phyloP scores from a whole-genome alignment of 768 basidiomycete genomes.

The Hypholoma sublateritium region DNA sequence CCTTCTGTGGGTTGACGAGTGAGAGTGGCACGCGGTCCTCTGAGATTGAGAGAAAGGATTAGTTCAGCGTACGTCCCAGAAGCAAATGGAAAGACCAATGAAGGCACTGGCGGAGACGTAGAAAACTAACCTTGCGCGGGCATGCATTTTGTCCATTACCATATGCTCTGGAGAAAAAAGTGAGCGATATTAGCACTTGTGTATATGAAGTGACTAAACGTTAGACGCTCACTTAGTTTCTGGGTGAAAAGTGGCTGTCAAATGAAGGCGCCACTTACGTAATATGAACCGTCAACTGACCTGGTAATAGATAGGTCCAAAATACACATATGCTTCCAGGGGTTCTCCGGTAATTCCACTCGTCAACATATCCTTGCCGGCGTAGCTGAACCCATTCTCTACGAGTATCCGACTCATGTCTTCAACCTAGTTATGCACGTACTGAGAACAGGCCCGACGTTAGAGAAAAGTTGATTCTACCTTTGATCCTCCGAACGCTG shows the following conservation, averaged over 20 bases:
- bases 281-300: constrained; percentile 36
- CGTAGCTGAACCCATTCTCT: constrained; percentile 94
- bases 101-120: too few species aligned
- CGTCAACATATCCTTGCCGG: constrained; percentile 98
- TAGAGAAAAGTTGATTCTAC: constrained; percentile 34
- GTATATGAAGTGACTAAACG: not conserved
- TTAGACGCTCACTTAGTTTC: constrained; percentile 83
- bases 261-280: constrained; percentile 6
- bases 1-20: constrained; percentile 99
- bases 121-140: constrained; percentile 74
- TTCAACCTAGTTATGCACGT: constrained; percentile 63
- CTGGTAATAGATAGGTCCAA: constrained; percentile 98
- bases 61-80: not conserved
- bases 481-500: constrained; percentile 98
- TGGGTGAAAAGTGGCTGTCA: constrained; percentile 30
- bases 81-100: constrained; percentile 8
- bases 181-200: constrained; percentile 1
- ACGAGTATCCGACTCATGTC: constrained; percentile 98
- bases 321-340: constrained; percentile 96
- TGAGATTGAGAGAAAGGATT: constrained; percentile 27
- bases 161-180: constrained; percentile 72
- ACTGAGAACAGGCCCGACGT: constrained; percentile 3
- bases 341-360: constrained; percentile 98
- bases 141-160: constrained; percentile 99
- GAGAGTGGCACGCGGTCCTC: constrained; percentile 93